phyloP scores from a whole-genome alignment of 2,329 filamentous ascomycete genomes.

The Chaetomiaceae sp. region DNA sequence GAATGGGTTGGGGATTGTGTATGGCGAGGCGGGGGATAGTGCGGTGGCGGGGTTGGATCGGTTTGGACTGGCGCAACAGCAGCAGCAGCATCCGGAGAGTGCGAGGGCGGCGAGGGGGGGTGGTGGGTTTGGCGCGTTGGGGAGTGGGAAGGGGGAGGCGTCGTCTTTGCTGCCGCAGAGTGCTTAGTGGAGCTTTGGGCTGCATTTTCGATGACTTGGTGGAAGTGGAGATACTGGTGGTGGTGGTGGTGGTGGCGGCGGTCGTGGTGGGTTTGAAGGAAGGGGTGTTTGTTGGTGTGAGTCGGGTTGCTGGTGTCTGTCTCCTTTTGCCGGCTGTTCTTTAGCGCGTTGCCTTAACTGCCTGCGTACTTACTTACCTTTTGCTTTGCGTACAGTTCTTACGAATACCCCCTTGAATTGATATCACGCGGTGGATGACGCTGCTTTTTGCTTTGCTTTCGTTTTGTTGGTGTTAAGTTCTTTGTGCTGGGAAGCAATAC shows the following conservation, averaged over 20 bases:
- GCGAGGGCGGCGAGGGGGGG: slow-evolving; percentile 23
- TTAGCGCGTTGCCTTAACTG: too few relatives aligned
- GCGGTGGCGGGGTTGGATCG: slow-evolving; percentile 42
- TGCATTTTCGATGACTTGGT: background rate
- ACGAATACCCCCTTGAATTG: slow-evolving; percentile 5
- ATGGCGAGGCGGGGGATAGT: slow-evolving; percentile 39
- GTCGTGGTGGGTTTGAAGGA: too few relatives aligned
- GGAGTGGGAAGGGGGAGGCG: slow-evolving; percentile 21
- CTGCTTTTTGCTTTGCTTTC: slow-evolving; percentile 2
- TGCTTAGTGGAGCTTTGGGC: slow-evolving; percentile 23
- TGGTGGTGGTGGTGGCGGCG: too few relatives aligned
- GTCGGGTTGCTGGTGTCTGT: background rate
- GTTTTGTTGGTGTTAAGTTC: slow-evolving; percentile 2
- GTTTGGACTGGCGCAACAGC: slow-evolving; percentile 26
- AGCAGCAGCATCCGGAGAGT: slow-evolving; percentile 32
- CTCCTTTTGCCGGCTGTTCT: background rate
- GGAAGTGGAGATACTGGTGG: too few relatives aligned
- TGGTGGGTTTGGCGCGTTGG: slow-evolving; percentile 9
- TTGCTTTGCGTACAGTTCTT: background rate
- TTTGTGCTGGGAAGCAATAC: background rate
- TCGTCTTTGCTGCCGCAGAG: slow-evolving; percentile 29
- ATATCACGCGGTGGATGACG: background rate
- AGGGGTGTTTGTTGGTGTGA: too few relatives aligned
- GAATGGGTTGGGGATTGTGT: slow-evolving; percentile 41
- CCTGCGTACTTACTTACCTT: too few relatives aligned